Base-by-base conservation (phyloP, 75 land plant genomes). In the Selaginella tamariscina region DNA sequence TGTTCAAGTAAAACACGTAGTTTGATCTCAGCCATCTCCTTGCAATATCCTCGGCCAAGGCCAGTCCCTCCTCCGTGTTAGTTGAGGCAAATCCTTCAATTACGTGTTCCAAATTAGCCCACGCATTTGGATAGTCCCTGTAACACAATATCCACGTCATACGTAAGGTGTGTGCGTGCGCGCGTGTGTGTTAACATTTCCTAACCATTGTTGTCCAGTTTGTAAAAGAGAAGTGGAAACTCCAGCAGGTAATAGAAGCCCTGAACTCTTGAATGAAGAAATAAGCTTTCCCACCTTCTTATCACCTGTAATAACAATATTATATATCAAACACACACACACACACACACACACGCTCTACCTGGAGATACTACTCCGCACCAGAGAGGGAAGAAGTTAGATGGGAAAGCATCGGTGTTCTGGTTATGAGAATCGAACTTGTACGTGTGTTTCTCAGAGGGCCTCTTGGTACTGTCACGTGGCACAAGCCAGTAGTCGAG, bases 101-200 rank as follows among this genome's bases (percentile, higher is more conserved):
- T 84, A 93, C 83, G 73, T 93, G 87, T 32, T 86, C 88, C 67
- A 81, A 56, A 21, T 94, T 94, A 24, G 95, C 86, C 98, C 98
- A 93, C 24, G 91, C 98, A 77, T 93, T 93, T 32, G 98, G 95
- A 55, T 75, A 82, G 30, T 93, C 98, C 97, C 97, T 92, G 73
- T 57, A 18, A 26, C 74, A 29, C n/a, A n/a, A n/a, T n/a, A n/a
- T n/a, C n/a, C n/a, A n/a, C n/a, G n/a, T n/a, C n/a, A n/a, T n/a
- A n/a, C n/a, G n/a, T n/a, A n/a, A n/a, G n/a, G n/a, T n/a, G n/a
- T n/a, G n/a, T n/a, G n/a, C n/a, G n/a, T n/a, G n/a, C n/a, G n/a
- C n/a, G n/a, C n/a, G n/a, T n/a, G n/a, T n/a, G n/a, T n/a, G n/a
- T n/a, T n/a, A n/a, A n/a, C n/a, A n/a, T n/a, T n/a, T n/a, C 65